A percentile compares a stretch with the other conserved stretches of the same genome.
These are phyloP conservation scores for Beta macrorhiza DNA, from an alignment of 179 eudicot genomes.

Conservation along the genomic window DNA sequence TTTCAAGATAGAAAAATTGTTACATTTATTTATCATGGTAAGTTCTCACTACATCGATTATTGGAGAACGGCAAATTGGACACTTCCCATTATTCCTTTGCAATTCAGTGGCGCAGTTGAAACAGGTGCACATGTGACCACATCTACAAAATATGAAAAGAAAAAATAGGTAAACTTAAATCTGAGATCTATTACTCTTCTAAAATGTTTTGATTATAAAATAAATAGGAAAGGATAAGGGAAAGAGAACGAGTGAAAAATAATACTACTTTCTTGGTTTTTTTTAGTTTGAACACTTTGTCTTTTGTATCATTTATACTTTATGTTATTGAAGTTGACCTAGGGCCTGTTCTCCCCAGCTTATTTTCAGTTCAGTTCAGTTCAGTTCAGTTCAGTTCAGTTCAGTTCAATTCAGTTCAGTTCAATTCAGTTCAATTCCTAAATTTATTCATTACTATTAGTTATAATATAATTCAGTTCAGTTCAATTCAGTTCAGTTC, in stretches of 20 bases:
- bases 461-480: too few species aligned
- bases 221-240: not conserved
- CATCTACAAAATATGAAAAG: slow-evolving; percentile 45
- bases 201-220: not conserved
- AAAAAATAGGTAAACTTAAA: not conserved
- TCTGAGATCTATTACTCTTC: not conserved
- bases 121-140: slow-evolving; percentile 97
- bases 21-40: not conserved
- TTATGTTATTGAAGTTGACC: too few species aligned
- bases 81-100: slow-evolving; percentile 61
- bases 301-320: not conserved
- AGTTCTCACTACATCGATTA: slow-evolving; percentile 64
- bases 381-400: too few species aligned
- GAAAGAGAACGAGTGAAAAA: not conserved
- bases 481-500: too few species aligned
- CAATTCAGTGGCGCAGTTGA: slow-evolving; percentile 61
- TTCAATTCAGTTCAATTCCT: too few species aligned
- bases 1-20: not conserved
- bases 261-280: too few species aligned
- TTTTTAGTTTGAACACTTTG: not conserved
- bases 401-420: too few species aligned
- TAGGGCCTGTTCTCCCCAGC: too few species aligned
- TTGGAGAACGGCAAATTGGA: slow-evolving; percentile 65
- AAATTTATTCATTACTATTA: too few species aligned
- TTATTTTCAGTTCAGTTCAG: too few species aligned